Conservation (phyloP, 1,284 basidiomycete genomes). For the Bjerkandera adusta region DNA sequence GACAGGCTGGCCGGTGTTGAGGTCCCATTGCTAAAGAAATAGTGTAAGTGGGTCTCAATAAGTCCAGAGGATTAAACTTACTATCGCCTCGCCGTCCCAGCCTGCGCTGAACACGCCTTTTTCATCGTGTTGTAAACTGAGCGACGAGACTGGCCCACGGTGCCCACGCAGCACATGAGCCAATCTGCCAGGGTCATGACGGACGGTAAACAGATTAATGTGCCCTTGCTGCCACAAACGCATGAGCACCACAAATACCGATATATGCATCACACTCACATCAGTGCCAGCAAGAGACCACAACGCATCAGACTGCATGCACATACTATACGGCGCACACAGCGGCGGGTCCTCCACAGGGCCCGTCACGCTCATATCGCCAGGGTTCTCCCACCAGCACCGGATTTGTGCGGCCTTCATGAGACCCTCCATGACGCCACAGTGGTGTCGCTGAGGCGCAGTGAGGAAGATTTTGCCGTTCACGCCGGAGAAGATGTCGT, state of each 20-base stretch:
- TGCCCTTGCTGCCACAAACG: slow-evolving; percentile 63
- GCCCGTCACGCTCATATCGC: slow-evolving; percentile 30
- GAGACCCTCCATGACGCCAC: slow-evolving; percentile 87
- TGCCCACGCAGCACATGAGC: slow-evolving; percentile 76
- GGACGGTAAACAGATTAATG: slow-evolving; percentile 89
- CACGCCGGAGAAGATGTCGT: slow-evolving; percentile 87
- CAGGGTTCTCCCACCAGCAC: slow-evolving; percentile 88
- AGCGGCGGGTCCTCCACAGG: slow-evolving; percentile 45
- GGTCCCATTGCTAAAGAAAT: slow-evolving; percentile 86
- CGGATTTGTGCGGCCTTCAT: slow-evolving; percentile 87
- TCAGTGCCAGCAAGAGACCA: slow-evolving; percentile 87
- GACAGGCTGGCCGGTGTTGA: slow-evolving; percentile 85
- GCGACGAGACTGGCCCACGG: slow-evolving; percentile 81
- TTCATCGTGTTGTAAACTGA: slow-evolving; percentile 80
- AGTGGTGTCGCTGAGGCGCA: slow-evolving; percentile 86
- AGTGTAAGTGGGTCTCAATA: slow-evolving; percentile 8
- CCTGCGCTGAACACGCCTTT: slow-evolving; percentile 87
- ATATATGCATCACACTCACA: slow-evolving; percentile 42
- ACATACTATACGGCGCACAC: slow-evolving; percentile 84
- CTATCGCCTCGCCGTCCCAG: slow-evolving; percentile 91
- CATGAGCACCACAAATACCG: slow-evolving; percentile 3
- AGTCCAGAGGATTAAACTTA: slow-evolving; percentile 42
- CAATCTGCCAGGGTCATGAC: slow-evolving; percentile 87
- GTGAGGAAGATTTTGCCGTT: slow-evolving; percentile 89
- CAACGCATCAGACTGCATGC: slow-evolving; percentile 86